Base-by-base conservation (phyloP, 148 eudicot species). In the Rhododendron williamsianum region DNA sequence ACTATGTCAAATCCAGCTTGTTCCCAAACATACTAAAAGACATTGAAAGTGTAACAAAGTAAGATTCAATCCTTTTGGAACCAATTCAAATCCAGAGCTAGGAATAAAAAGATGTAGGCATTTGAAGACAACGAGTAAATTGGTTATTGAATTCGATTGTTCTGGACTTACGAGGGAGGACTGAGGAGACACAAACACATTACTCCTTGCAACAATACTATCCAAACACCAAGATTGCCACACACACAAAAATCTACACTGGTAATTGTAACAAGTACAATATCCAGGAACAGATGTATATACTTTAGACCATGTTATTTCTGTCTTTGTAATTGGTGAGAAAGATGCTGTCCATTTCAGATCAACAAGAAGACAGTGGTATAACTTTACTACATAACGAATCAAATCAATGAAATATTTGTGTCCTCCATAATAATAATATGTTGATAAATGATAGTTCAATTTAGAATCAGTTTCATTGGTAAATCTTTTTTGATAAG, bases 1-100 rank as follows among this genome's bases (percentile, higher is more conserved):
- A 95, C 87, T 9, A 94, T 91, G 91, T 97, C 98, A 79, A 97
- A 97, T 88, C 90, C 98, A 52, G 88, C 96, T 93, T 97, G 99
- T 93, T 97, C 99, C 99, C 99, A 97, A 15, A 91, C 90, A 90
- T 97, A 95, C 98, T 97, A 89, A 43, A 67, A 86, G 27, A 65
- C 36, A 18, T 84, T 56, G 56, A 25, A 71, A 27, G 78, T 33
- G 48, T 58, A 58, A 51, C 10, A 25, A 38, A 27, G 33, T 69
- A 11, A 69, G 35, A 60, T 63, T 83, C 51, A 56, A 60, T 45
- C 65, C 56, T 30, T 52, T 35, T 9, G 27, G 23, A 69, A 41
- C 45, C 48, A 35, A 65, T 19, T n/a, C 11, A 3, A 84, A 80
- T 25, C 27, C 30, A 10, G 13, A 35, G 41, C 21, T 49, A 49